A percentile compares a stretch with the other conserved stretches of the same genome.
Conservation (phyloP, 805 yeast species). For the Yamadazyma scolyti region DNA sequence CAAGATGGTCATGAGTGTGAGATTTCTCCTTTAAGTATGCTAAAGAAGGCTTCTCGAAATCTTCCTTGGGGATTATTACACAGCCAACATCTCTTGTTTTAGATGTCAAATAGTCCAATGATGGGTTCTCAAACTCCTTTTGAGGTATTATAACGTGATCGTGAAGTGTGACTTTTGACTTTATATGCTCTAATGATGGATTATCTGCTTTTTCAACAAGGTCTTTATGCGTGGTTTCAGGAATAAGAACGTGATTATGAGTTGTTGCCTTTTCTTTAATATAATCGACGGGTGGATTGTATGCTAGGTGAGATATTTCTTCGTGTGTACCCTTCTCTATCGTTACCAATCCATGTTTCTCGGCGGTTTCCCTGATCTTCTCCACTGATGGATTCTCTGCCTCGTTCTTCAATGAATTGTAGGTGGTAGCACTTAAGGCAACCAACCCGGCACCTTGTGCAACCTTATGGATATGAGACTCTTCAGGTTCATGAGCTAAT, state of each 20-base stretch:
- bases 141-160: constrained; percentile 15
- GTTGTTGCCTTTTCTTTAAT: constrained; percentile 21
- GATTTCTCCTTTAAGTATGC: constrained; percentile 24
- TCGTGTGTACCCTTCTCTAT: constrained; percentile 9
- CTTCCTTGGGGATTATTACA: neutral
- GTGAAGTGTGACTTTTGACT: constrained; percentile 13
- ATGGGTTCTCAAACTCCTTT: constrained; percentile 19
- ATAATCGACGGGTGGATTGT: constrained; percentile 25
- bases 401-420: constrained; percentile 2
- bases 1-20: constrained; percentile 4
- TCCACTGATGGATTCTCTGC: constrained; percentile 14
- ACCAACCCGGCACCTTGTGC: constrained; percentile 13
- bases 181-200: constrained; percentile 15
- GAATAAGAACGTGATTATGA: constrained; percentile 13
- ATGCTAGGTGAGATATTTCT: constrained; percentile 8
- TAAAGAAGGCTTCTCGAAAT: constrained; percentile 16
- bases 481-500: constrained; percentile 19
- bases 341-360: constrained; percentile 5
- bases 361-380: constrained; percentile 11
- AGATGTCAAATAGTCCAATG: constrained; percentile 21
- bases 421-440: constrained; percentile 11
- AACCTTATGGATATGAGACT: constrained; percentile 12
- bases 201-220: constrained; percentile 11
- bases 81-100: constrained; percentile 15
- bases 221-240: constrained; percentile 17